A percentile compares a stretch with the other conserved stretches of the same genome.
These are phyloP conservation scores for Santalum album DNA, from an alignment of 164 flowering plant genomes.

Conservation along the genomic window DNA sequence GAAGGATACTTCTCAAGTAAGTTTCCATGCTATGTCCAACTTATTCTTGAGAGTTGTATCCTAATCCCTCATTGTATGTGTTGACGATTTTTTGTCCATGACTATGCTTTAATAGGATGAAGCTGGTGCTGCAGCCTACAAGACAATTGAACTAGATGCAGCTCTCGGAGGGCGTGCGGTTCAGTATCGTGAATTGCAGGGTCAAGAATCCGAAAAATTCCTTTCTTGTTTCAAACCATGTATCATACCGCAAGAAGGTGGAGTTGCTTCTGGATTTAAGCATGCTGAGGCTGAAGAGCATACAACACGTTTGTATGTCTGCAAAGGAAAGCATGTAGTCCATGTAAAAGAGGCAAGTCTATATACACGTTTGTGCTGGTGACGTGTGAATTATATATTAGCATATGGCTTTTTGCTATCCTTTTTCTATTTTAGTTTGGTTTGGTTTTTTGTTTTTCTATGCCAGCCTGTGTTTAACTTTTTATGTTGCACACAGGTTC, in stretches of 20 bases:
- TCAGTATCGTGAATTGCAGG: constrained; percentile 98
- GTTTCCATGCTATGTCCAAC: neutral
- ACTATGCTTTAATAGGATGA: constrained; percentile 61
- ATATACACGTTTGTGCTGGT: constrained; percentile 3
- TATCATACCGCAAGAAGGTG: constrained; percentile 93
- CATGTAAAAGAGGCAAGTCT: constrained; percentile 93
- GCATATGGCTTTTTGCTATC: constrained; percentile 5
- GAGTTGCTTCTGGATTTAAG: constrained; percentile 87
- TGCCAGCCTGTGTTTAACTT: neutral
- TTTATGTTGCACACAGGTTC: constrained; percentile 42
- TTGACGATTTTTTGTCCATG: neutral
- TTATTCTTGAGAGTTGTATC: neutral
- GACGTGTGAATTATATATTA: neutral
- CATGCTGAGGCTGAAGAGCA: constrained; percentile 76
- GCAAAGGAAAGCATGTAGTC: constrained; percentile 94
- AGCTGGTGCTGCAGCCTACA: constrained; percentile 92
- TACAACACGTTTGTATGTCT: constrained; percentile 65
- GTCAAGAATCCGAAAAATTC: constrained; percentile 94
- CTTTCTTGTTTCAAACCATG: constrained; percentile 96
- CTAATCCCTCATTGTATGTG: neutral
- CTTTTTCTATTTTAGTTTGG: neutral
- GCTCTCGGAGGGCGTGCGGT: constrained; percentile 99
- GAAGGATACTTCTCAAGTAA: constrained; percentile 83
- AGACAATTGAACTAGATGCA: constrained; percentile 96
- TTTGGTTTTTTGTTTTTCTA: neutral